A percentile compares a stretch with the other conserved stretches of the same genome.
Evolutionary conservation across 257 asterid species (phyloP).

Genomic region (Paulownia fortunei): DNA sequence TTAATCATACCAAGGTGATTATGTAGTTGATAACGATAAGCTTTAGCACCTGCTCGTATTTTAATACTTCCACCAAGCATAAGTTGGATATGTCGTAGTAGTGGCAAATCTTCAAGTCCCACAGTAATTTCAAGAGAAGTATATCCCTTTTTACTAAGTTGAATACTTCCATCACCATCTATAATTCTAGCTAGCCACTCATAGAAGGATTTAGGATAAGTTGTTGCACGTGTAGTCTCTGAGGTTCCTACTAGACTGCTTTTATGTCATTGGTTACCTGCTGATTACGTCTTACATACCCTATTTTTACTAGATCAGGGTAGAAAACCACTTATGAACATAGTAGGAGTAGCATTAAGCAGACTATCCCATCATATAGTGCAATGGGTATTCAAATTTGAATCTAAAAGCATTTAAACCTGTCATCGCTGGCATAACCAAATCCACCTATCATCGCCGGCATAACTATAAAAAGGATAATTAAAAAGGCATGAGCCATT

Average conservation of each 20-base stretch:
- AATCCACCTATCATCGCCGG: slow-evolving; percentile 17
- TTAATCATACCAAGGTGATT: not conserved
- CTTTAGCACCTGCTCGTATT: slow-evolving; percentile 31
- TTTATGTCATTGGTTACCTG: not conserved
- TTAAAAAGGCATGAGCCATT: not conserved
- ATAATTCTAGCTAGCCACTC: slow-evolving; percentile 30
- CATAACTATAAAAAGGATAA: slow-evolving; percentile 15
- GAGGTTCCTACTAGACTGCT: slow-evolving; percentile 9
- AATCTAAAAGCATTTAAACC: too few species aligned
- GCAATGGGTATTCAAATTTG: too few species aligned
- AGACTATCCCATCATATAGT: too few species aligned
- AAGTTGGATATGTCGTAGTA: slow-evolving; percentile 28
- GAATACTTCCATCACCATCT: slow-evolving; percentile 28
- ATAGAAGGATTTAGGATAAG: slow-evolving; percentile 12
- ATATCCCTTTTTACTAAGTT: slow-evolving; percentile 2
- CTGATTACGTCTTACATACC: not conserved
- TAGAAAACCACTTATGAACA: not conserved
- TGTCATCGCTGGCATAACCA: not conserved
- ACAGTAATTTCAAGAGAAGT: slow-evolving; percentile 11
- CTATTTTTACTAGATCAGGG: not conserved
- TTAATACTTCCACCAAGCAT: slow-evolving; percentile 36
- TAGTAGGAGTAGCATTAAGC: not conserved
- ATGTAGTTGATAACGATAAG: slow-evolving; percentile 18
- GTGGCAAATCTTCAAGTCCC: slow-evolving; percentile 21
- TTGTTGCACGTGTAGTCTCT: not conserved